Evolutionary conservation across 2,329 filamentous ascomycete species (phyloP), one percentile per base, ranked within the genome.

Genomic region (Fusarium heterosporum): DNA sequence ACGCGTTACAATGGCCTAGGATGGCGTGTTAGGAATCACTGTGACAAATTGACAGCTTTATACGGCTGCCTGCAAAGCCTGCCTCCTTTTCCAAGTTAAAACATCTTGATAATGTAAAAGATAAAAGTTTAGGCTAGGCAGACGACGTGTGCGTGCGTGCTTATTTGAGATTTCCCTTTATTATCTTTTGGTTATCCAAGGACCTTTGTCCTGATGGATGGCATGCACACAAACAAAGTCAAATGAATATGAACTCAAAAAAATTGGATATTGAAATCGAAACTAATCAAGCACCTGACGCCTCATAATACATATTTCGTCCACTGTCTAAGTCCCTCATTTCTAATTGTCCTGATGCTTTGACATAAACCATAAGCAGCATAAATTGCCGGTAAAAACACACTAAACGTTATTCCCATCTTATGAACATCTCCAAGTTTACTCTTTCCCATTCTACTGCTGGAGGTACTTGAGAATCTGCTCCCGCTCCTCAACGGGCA

Each of bases 401-500:
- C 49, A 59, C 40, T 40, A 40, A 54, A 45, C 48, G 34, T 60
- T 10, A 26, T 38, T 53, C 64, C 60, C 50, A 48, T 46, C 53
- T 49, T 45, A 47, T 56, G 59, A 48, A 32, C 40, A 42, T 43
- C 39, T 10, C 36, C 28, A n/a, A 32, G 19, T 28, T 10, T 51
- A 16, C 19, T 30, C 50, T 22, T 39, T 32, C 55, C 29, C 52
- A 43, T 40, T 64, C 60, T 78, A 82, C 73, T 81, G 83, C 69
- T 81, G 77, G 55, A 88, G 74, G 69, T 83, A 87, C 77, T 85
- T 82, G 62, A 97, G 83, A 52, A 96, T 86, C 78, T 91, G 88
- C 80, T 97, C 93, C 78, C 93, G 91, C 85, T 99, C 94, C 68
- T 88, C 89, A 49, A 94, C 90, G 17, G 94, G 93, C 82, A 99